phyloP scores from a whole-genome alignment of 1,139 yeast genomes.

The Ogataea hybrid region DNA sequence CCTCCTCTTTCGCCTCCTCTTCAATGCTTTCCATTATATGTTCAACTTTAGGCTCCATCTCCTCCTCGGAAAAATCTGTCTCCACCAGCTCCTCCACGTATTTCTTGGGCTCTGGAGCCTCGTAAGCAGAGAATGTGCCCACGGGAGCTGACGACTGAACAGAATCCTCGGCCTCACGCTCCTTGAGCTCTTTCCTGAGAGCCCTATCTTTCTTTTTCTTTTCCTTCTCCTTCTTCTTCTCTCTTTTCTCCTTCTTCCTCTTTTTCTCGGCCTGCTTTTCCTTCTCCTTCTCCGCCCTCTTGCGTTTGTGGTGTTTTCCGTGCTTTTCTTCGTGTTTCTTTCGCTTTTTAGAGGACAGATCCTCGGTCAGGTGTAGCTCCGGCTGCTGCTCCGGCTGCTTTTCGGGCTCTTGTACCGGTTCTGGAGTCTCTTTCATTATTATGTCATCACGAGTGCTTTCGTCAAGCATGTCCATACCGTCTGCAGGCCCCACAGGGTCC shows the following conservation, averaged over 20 bases:
- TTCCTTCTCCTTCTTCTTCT: slow-evolving; percentile 3
- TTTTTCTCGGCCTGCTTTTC: slow-evolving; percentile 16
- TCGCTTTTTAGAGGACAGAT: background rate
- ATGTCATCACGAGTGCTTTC: slow-evolving; percentile 9
- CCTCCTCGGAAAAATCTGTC: background rate
- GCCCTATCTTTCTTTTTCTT: slow-evolving; percentile 1
- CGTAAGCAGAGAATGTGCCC: background rate
- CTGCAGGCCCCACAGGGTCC: background rate
- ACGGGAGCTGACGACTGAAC: no score
- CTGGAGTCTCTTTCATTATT: slow-evolving; percentile 1
- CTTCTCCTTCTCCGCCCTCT: slow-evolving; percentile 1
- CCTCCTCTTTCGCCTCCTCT: slow-evolving; percentile 2
- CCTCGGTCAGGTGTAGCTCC: background rate
- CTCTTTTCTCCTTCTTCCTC: slow-evolving; percentile 2
- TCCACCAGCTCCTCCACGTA: slow-evolving; percentile 1
- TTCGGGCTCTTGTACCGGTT: background rate
- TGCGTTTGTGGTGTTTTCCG: slow-evolving; percentile 6
- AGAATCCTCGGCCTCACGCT: background rate
- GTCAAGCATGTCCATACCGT: slow-evolving; percentile 3
- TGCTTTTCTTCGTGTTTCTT: slow-evolving; percentile 1
- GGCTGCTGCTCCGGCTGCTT: no score
- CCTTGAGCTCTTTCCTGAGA: background rate
- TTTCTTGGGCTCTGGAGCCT: background rate
- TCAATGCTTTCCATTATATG: slow-evolving; percentile 1
- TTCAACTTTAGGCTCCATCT: background rate